Evolutionary conservation across 345 rosid genomes (phyloP).

Genomic region (Anastatica hierochuntica): DNA sequence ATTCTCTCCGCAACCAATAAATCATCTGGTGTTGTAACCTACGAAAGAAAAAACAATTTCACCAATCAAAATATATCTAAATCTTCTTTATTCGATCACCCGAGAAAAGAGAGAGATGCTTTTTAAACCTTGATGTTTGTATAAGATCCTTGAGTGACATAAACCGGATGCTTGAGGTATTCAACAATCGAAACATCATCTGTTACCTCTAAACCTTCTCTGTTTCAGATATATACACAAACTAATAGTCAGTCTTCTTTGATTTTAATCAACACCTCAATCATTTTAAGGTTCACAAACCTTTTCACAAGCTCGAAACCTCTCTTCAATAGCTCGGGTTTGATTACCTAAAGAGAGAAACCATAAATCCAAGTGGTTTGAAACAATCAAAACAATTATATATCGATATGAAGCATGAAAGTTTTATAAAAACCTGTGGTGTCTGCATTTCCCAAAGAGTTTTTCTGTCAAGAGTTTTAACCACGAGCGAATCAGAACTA

Average conservation of each 20-base stretch:
- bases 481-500: constrained; percentile 63
- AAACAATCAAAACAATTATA: neutral
- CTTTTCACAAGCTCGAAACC: constrained; percentile 89
- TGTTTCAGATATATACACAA: constrained; percentile 20
- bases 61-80: neutral
- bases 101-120: neutral
- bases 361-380: neutral
- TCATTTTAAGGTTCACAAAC: constrained; percentile 25
- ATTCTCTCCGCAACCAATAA: constrained; percentile 81
- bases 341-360: constrained; percentile 51
- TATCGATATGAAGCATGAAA: neutral
- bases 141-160: constrained; percentile 82
- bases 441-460: constrained; percentile 99
- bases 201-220: constrained; percentile 83
- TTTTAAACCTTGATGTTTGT: constrained; percentile 76
- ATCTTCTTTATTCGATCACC: neutral
- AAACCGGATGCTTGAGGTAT: constrained; percentile 82
- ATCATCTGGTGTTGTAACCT: constrained; percentile 97
- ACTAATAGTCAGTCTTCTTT: neutral
- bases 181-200: constrained; percentile 94
- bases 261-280: neutral
- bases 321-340: constrained; percentile 60
- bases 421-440: constrained; percentile 59
- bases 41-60: neutral
- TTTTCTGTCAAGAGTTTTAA: constrained; percentile 75